Evolutionary conservation across 495 filamentous ascomycete species (phyloP).

Genomic region (Penicillium coprophilum): DNA sequence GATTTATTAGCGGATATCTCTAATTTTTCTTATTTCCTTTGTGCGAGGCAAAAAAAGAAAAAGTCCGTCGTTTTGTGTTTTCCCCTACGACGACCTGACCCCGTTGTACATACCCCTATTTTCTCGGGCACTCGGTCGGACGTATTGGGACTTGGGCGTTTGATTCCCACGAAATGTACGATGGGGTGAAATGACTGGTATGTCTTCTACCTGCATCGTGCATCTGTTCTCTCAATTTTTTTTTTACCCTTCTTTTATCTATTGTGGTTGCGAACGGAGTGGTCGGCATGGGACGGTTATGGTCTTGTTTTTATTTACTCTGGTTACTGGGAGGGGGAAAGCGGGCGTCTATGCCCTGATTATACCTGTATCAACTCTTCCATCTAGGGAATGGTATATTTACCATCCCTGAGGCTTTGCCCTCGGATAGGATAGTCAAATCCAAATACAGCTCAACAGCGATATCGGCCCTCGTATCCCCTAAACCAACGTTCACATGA

Average conservation of each 20-base stretch:
- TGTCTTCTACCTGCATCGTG: slow-evolving; percentile 20
- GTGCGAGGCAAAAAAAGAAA: slow-evolving; percentile 28
- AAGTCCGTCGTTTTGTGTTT: slow-evolving; percentile 25
- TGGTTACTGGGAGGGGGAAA: slow-evolving; percentile 15
- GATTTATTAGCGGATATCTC: slow-evolving; percentile 15
- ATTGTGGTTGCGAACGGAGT: slow-evolving; percentile 35
- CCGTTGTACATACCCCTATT: slow-evolving; percentile 23
- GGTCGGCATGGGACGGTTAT: slow-evolving; percentile 36
- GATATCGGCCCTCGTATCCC: slow-evolving; percentile 7
- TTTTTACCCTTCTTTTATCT: slow-evolving; percentile 15
- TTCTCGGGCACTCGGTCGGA: slow-evolving; percentile 18
- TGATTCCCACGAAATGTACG: slow-evolving; percentile 34
- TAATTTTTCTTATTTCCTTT: slow-evolving; percentile 23
- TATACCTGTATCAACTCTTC: slow-evolving; percentile 13
- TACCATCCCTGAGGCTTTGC: background rate
- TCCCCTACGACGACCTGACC: slow-evolving; percentile 9
- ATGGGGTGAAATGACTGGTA: slow-evolving; percentile 31
- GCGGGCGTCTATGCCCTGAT: slow-evolving; percentile 7
- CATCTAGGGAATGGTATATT: slow-evolving; percentile 6
- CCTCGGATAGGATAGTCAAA: slow-evolving; percentile 9
- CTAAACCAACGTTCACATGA: background rate
- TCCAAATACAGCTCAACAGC: slow-evolving; percentile 11
- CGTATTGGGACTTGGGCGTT: slow-evolving; percentile 16
- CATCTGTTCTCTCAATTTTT: slow-evolving; percentile 18
- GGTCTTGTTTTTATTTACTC: slow-evolving; percentile 25